These are phyloP conservation scores for Mucor velutinosus DNA, from an alignment of 371 early-diverging fungal species.

Conservation along the genomic window DNA sequence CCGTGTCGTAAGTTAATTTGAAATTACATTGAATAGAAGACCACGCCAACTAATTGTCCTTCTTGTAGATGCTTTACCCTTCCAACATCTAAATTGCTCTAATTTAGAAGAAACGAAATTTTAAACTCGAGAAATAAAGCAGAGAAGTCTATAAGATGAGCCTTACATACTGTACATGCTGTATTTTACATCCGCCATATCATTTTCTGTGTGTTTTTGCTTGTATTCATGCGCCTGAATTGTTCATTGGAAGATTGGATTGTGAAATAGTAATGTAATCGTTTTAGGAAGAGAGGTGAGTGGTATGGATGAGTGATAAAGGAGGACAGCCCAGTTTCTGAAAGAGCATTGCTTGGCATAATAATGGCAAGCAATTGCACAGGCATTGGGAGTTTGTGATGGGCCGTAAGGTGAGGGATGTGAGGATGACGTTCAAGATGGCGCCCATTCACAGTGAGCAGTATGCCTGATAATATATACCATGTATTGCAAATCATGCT, in stretches of 20 bases:
- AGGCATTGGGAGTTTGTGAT: neutral
- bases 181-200: neutral
- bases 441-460: too few relatives aligned
- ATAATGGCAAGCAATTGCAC: neutral
- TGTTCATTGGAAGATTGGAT: neutral
- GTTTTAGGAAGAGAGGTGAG: neutral
- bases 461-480: too few relatives aligned
- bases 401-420: neutral
- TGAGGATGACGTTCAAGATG: neutral
- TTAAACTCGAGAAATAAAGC: slow-evolving; percentile 1
- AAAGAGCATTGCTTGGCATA: neutral
- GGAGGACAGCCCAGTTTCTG: neutral
- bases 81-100: slow-evolving; percentile 70
- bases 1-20: slow-evolving; percentile 30
- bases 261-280: neutral
- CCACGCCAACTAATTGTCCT: neutral
- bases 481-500: too few relatives aligned
- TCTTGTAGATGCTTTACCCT: slow-evolving; percentile 86
- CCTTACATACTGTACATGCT: neutral
- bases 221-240: neutral
- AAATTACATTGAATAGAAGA: neutral
- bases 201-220: neutral
- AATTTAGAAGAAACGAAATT: slow-evolving; percentile 4
- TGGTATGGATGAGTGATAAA: neutral
- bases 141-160: neutral